Evolutionary conservation across 176 grass and related monocot genomes (phyloP), one percentile per base, ranked within the genome.

Genomic region (Zoysia pacifica): DNA sequence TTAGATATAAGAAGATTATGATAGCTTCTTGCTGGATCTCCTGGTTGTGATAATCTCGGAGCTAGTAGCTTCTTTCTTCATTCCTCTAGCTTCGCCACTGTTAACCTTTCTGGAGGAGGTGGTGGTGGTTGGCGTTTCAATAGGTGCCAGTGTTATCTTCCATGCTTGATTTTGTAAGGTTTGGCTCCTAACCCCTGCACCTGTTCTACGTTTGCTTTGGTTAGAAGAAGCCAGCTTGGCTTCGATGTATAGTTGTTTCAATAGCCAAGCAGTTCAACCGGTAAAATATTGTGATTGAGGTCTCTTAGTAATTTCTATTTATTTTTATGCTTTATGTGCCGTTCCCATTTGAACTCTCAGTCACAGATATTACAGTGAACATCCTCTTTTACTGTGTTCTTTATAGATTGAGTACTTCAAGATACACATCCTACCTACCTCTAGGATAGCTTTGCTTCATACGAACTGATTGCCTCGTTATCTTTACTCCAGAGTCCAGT

Each of bases 151-250:
- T 41, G 81, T 43, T 79, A 64, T 43, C 74, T 79, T 11, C 69
- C 80, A 56, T 63, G 74, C 68, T 88, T 80, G 74, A 74, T 88
- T 80, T 75, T 72, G 36, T 76, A 81, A 89, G 87, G 87, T 81
- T 63, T 75, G 71, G 55, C 70, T 76, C 65, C 86, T 80, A 6
- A 76, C 49, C 47, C 40, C 58, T 75, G 58, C 44, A 2, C 42
- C 9, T 41, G n/a, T 64, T 72, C 9, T 56, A 41, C 19, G 11
- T 15, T 78, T 78, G 73, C 46, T 71, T 78, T 36, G 46, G 48
- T 84, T 63, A 28, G 18, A 84, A 71, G 74, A 44, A 79, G 67
- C 56, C 68, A n/a, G 20, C 44, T 63, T 77, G 78, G 47, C 45
- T 72, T 78, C 62, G 83, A 38, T 85, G 47, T 65, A 28, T 28